Base-by-base conservation (phyloP, 345 rosid genomes). In the Salix arbutifolia region DNA sequence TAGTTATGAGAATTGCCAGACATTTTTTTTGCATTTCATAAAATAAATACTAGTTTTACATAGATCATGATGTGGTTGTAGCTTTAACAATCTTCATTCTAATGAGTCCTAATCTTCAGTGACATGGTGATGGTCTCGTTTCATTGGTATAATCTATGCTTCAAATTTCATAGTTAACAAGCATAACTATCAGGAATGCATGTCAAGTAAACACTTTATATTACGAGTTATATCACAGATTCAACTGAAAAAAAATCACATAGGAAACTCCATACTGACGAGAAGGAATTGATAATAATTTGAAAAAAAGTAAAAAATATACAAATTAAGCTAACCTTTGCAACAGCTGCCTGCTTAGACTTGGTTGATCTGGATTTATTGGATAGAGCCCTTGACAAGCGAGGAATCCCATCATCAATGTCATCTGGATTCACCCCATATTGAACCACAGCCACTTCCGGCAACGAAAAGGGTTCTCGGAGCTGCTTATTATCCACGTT, bases 281-380 rank as follows among this genome's bases (percentile, higher is more conserved):
- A 69, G 25, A 12, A 70, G 25, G 18, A 18, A 66, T 30, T 42
- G 21, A 3, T 17, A 62, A 50, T 46, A 61, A 48, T 21, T 64
- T 14, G 13, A 38, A 17, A 64, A 17, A 7, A 4, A 17, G 33
- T 26, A 64, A 28, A 31, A 10, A 52, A 53, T 8, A 69, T 8
- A 50, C 10, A 46, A 30, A 25, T 75, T 10, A 74, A 16, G 18
- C 73, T 82, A 72, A 96, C 99, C 95, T 90, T 96, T 31, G 93
- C 91, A 64, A 85, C 97, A 77, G 98, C 89, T 75, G 85, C 94
- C 72, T 89, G 97, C 82, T 90, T 93, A 77, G 98, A 87, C 84
- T 84, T 88, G 37, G 89, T 86, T 76, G 98, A 89, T 82, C 98
- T 85, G 72, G 94, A 90, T 80, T 90, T 91, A 76, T 89, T 77